Base-by-base conservation (phyloP, 495 filamentous ascomycete genomes). In the Usnea hakonensis region DNA sequence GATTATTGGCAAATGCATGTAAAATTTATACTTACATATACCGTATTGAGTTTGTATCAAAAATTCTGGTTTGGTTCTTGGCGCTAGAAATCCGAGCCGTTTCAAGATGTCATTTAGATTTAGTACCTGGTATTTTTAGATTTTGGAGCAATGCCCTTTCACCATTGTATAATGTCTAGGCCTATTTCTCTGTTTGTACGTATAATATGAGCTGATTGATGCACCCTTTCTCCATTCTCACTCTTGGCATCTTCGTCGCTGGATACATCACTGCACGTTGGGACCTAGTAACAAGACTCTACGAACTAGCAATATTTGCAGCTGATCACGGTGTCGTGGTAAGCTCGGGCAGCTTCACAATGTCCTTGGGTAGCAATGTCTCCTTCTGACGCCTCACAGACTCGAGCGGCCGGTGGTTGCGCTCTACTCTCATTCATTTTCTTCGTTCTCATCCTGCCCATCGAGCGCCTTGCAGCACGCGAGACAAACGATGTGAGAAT, bases 311-410 rank as follows among this genome's bases (percentile, higher is more conserved):
- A 58, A 89, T 94, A 58, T 99, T 97, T 73, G 94, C 95, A 67
- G 96, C 91, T 92, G 90, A 95, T 74, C 90, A 96, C 90, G 91
- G 92, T 71, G 94, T 99, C 70, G 89, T 98, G 71, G 93, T 96
- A 77, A 76, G 91, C 78, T 60, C n/a, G 41, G 2, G 9, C 19
- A 40, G 21, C n/a, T 43, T 46, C 6, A 57, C 16, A 14, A 7
- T 10, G 7, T 23, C 35, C 30, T 11, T 19, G 9, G 11, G n/a
- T 26, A 11, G 14, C 11, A 19, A 3, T n/a, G 11, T 30, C 41
- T 40, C 8, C 14, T 54, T 40, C 28, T 37, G 2, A 50, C 23
- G 41, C 38, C 43, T 60, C 40, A 3, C 65, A 87, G 80, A 85
- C 83, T 64, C 84, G 89, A 63, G 85, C 86, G 6, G 79, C 86